These are phyloP conservation scores for Porcisia hertigi DNA, from an alignment of 208 protist species.

Conservation along the genomic window DNA sequence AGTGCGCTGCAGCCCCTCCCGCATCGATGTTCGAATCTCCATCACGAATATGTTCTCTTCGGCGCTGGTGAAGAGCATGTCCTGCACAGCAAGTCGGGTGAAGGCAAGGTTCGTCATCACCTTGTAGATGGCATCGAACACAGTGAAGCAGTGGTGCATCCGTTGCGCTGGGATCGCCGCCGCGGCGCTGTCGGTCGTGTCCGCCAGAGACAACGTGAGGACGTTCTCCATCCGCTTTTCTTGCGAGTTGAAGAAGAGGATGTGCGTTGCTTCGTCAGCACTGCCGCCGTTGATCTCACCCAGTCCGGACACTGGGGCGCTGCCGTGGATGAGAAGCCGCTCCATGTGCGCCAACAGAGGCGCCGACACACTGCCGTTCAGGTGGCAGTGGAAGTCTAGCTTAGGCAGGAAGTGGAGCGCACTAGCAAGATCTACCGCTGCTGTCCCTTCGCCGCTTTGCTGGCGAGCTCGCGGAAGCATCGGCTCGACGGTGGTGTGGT, in stretches of 20 bases:
- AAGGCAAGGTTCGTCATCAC: conserved; percentile 75
- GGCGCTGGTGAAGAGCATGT: conserved; percentile 70
- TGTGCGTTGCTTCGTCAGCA: background rate
- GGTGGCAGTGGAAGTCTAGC: conserved; percentile 72
- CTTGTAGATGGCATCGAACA: conserved; percentile 84
- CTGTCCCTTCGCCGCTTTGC: background rate
- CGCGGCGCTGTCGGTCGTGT: background rate
- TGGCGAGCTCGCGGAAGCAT: background rate
- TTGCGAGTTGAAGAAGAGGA: conserved; percentile 33
- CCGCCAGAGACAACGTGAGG: conserved; percentile 7
- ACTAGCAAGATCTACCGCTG: conserved; percentile 3
- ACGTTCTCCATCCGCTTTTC: conserved; percentile 25
- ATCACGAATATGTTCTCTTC: conserved; percentile 67
- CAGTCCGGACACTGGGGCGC: background rate
- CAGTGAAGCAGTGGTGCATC: conserved; percentile 80
- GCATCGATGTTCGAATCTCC: conserved; percentile 86
- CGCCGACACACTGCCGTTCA: conserved; percentile 77
- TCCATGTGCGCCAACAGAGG: conserved; percentile 59
- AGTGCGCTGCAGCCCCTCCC: conserved; percentile 43
- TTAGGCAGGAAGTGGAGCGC: conserved; percentile 50
- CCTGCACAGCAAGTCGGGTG: conserved; percentile 79
- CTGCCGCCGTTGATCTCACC: background rate
- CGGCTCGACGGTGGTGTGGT: conserved; percentile 5
- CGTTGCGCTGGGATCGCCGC: conserved; percentile 28
- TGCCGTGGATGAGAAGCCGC: conserved; percentile 19